Conservation (phyloP, 2,329 filamentous ascomycete genomes). For the Sporothrix brasiliensis region DNA sequence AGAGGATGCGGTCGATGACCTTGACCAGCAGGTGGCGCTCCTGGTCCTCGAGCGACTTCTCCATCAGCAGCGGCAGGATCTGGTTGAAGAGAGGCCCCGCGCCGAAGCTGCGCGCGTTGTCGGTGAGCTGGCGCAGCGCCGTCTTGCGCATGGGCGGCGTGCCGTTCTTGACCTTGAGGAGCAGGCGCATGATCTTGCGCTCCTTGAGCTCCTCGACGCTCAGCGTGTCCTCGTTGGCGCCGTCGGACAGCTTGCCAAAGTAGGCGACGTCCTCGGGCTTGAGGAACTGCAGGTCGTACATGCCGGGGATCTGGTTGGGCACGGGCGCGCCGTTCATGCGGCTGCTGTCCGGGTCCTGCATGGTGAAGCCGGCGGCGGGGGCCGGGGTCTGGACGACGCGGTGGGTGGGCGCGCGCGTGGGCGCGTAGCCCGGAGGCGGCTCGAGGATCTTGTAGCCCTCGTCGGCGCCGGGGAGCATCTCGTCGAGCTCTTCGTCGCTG, state of each 20-base stretch:
- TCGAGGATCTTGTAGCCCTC: conserved; percentile 93
- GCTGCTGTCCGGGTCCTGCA: conserved; percentile 89
- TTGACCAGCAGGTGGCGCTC: conserved; percentile 98
- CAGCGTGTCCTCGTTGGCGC: conserved; percentile 85
- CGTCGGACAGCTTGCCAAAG: conserved; percentile 95
- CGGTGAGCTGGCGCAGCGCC: conserved; percentile 91
- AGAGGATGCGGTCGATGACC: conserved; percentile 96
- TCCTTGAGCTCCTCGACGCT: conserved; percentile 96
- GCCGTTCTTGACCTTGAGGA: conserved; percentile 98
- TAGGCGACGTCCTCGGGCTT: conserved; percentile 99
- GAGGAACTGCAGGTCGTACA: conserved; percentile 96
- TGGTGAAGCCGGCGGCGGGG: conserved; percentile 88
- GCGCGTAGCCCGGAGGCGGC: conserved; percentile 88
- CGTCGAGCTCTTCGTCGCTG: conserved; percentile 91
- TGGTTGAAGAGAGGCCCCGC: conserved; percentile 95
- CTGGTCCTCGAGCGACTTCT: conserved; percentile 96
- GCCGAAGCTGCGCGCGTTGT: conserved; percentile 95
- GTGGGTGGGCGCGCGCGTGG: conserved; percentile 74
- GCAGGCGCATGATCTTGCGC: conserved; percentile 94
- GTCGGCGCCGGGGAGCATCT: conserved; percentile 82
- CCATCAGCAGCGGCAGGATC: conserved; percentile 95
- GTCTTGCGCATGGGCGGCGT: conserved; percentile 99
- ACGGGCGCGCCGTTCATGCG: conserved; percentile 85
- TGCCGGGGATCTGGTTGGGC: conserved; percentile 91
- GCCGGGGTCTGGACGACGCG: conserved; percentile 74